Conservation (phyloP, 2,329 filamentous ascomycete genomes). For the Cephalotrichum gorgonifer region DNA sequence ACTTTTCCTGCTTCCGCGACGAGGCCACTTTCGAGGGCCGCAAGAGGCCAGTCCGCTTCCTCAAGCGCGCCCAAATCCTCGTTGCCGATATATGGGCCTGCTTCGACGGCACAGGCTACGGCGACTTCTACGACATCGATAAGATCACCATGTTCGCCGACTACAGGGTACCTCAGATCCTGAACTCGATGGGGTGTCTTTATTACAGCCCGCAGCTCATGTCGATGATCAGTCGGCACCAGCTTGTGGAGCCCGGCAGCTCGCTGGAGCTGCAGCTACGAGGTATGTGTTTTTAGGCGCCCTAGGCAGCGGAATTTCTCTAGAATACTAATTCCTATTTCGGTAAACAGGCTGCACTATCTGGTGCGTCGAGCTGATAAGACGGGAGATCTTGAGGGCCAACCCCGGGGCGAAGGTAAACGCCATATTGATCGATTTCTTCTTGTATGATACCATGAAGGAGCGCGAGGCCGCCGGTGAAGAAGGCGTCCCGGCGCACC, state of each 20-base stretch:
- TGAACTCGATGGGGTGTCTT: slow-evolving; percentile 72
- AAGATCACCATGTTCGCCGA: slow-evolving; percentile 98
- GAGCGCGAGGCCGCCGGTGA: slow-evolving; percentile 57
- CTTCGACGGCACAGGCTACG: slow-evolving; percentile 72
- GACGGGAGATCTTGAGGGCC: slow-evolving; percentile 62
- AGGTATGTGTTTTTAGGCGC: slow-evolving; percentile 40
- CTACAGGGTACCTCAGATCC: slow-evolving; percentile 90
- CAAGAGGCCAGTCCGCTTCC: slow-evolving; percentile 60
- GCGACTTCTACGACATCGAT: slow-evolving; percentile 80
- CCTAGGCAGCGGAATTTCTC: too few relatives aligned
- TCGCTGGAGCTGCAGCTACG: slow-evolving; percentile 80
- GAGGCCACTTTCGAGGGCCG: slow-evolving; percentile 65
- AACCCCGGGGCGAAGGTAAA: slow-evolving; percentile 69
- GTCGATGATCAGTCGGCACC: slow-evolving; percentile 53
- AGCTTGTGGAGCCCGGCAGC: slow-evolving; percentile 59
- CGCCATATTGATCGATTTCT: slow-evolving; percentile 92
- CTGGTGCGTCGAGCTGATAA: slow-evolving; percentile 88
- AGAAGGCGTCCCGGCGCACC: slow-evolving; percentile 60
- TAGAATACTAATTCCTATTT: slow-evolving; percentile 2
- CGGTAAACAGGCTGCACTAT: slow-evolving; percentile 83
- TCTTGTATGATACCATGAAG: slow-evolving; percentile 91
- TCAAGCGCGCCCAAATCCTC: slow-evolving; percentile 93
- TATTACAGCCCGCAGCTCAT: slow-evolving; percentile 76
- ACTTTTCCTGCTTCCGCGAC: slow-evolving; percentile 82
- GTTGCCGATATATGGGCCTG: slow-evolving; percentile 96